Evolutionary conservation across 768 basidiomycete species (phyloP), one percentile per base, ranked within the genome.

Genomic region (Panus rudis): DNA sequence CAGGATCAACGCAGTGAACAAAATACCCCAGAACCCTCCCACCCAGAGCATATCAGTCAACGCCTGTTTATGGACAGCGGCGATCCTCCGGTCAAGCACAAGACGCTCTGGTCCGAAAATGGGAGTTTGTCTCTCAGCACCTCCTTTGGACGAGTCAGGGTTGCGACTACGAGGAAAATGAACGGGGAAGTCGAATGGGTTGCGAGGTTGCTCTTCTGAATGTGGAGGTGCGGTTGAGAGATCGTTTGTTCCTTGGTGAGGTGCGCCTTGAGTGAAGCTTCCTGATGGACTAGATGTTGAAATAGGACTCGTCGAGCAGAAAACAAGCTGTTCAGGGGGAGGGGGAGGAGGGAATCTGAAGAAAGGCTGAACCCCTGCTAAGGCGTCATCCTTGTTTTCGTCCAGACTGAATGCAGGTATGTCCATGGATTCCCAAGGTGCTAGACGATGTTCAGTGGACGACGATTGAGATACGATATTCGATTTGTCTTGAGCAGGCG

Each of bases 41-140:
- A 57, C 52, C 3, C 48, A 24, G 25, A 53, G 44, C 20, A 65
- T 52, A 4, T 63, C 63, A 13, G 53, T 52, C 55, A 67, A 39
- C 23, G 66, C 42, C 42, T 54, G 51, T 28, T 48, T 44, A 46
- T 68, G 67, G 25, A 59, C 58, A 8, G 51, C 60, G 30, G 56
- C 54, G 31, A 70, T 65, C 28, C 61, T 52, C 37, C 63, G 65
- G 42, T 70, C 69, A 33, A 59, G 52, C 28, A 69, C 61, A 27
- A 63, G 60, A 27, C 54, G 53, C 49, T 67, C 65, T 5, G 67
- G 67, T n/a, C 69, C 69, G 46, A 68, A 68, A n/a, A 68, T 48
- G 12, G 8, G 28, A 10, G 28, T 16, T 30, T 16, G 28, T 30
- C 28, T 30, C 28, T 30, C 28, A 10, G 28, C 16, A 10, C 28